These are phyloP conservation scores for Umbelopsis ramanniana DNA, from an alignment of 192 early-diverging fungal species.

Conservation along the genomic window DNA sequence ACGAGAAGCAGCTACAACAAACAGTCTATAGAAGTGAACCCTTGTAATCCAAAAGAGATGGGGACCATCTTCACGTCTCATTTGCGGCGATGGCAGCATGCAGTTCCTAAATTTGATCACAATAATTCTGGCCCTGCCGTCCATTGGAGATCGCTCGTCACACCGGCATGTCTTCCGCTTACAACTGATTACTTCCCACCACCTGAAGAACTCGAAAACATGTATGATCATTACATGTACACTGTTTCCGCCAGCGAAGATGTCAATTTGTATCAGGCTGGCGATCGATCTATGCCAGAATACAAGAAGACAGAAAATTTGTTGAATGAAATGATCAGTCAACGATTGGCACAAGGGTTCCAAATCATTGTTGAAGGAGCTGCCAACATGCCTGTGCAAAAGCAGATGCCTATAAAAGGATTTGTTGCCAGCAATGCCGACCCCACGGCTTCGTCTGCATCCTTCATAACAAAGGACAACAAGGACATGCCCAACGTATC, in stretches of 20 bases:
- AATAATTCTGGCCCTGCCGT: constrained; percentile 61
- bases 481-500: background rate
- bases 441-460: background rate
- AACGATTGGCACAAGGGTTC: constrained; percentile 92
- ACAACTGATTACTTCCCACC: constrained; percentile 87
- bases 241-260: constrained; percentile 64
- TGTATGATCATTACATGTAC: constrained; percentile 83
- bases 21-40: constrained; percentile 56
- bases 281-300: constrained; percentile 40
- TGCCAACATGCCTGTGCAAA: constrained; percentile 19
- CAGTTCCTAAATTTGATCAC: constrained; percentile 68
- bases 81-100: constrained; percentile 87
- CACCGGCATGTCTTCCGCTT: constrained; percentile 92
- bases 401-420: constrained; percentile 14
- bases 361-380: constrained; percentile 71
- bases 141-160: constrained; percentile 90
- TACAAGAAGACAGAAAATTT: constrained; percentile 58
- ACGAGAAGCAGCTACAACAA: constrained; percentile 24
- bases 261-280: constrained; percentile 45
- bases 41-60: constrained; percentile 70
- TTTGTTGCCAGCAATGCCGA: background rate
- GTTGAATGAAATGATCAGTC: constrained; percentile 83
- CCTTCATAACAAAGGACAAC: background rate
- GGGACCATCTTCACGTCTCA: constrained; percentile 64
- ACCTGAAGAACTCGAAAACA: constrained; percentile 62